phyloP scores from a whole-genome alignment of 1,284 basidiomycete species.

The Austropuccinia psidii region DNA sequence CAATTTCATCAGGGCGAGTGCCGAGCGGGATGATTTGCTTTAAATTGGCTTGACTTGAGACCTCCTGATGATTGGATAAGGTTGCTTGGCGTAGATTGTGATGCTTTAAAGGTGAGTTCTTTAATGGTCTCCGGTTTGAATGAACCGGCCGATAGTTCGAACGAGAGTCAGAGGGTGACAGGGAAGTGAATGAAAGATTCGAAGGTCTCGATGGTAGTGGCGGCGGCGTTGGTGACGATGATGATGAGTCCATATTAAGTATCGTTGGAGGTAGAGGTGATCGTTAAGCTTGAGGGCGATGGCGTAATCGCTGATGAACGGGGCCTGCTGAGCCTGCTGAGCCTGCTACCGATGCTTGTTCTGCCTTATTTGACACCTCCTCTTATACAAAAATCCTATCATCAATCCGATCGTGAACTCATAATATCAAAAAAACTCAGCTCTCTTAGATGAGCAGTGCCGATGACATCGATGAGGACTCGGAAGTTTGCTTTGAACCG shows the following conservation, averaged over 20 bases:
- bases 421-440: too few species aligned
- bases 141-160: background rate
- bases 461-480: too few species aligned
- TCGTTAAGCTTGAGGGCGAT: too few species aligned
- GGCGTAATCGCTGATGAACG: too few species aligned
- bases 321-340: too few species aligned
- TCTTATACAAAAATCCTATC: too few species aligned
- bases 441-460: too few species aligned
- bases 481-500: too few species aligned
- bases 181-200: constrained; percentile 11
- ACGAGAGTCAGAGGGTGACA: constrained; percentile 17
- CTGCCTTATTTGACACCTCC: too few species aligned
- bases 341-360: too few species aligned
- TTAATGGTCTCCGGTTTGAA: background rate
- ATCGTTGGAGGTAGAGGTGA: too few species aligned
- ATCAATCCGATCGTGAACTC: too few species aligned
- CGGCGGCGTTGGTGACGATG: background rate
- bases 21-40: background rate
- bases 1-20: constrained; percentile 16
- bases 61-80: background rate
- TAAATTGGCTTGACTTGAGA: background rate
- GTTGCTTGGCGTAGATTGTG: background rate
- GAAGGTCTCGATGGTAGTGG: constrained; percentile 18
- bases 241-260: background rate
- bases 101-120: background rate